Base-by-base conservation (phyloP, 2,329 filamentous ascomycete genomes). In the Trichoderma sp. region DNA sequence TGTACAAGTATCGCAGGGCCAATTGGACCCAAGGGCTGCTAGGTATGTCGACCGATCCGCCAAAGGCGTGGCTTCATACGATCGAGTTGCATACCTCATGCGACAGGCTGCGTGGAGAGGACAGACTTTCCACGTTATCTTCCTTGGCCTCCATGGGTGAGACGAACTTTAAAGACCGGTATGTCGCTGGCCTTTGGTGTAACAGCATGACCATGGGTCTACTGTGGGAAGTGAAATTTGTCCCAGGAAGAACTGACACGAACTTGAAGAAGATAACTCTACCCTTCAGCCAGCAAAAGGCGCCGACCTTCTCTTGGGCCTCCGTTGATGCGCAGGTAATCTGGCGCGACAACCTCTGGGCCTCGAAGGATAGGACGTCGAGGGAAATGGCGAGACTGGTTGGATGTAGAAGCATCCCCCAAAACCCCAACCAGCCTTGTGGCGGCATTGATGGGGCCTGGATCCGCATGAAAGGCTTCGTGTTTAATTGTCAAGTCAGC, bases 281-380 rank as follows among this genome's bases (percentile, higher is more conserved):
- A 15, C 57, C 58, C 5, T 52, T 29, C 10, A 8, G n/a, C 5
- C 8, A 34, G 12, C 65, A 69, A 25, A 57, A 29, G 22, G 52
- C 68, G 29, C 65, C 68, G 7, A 54, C 52, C 8, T 69, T 45
- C 15, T 68, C 68, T 15, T 69, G 57, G 58, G 65, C 65, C 10
- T 68, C 68, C 27, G 25, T 68, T 42, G 29, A 59, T 5, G 32
- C 61, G 3, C 39, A 32, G 3, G 53, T 68, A 5, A 9, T 59
- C 9, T 69, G 58, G 57, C n/a, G 8, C 8, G 17, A 45, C 10
- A 39, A 35, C 4, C 19, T 4, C 27, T n/a, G 52, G 52, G 12
- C 4, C 2, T 68, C 64, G 13, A 6, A 34, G 42, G 4, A 42
- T n/a, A n/a, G n/a, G n/a, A 19, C 4, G 2, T 68, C 64, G 13